These are phyloP conservation scores for Wickerhamiella sergipiensis DNA, from an alignment of 805 yeast species.

Conservation along the genomic window DNA sequence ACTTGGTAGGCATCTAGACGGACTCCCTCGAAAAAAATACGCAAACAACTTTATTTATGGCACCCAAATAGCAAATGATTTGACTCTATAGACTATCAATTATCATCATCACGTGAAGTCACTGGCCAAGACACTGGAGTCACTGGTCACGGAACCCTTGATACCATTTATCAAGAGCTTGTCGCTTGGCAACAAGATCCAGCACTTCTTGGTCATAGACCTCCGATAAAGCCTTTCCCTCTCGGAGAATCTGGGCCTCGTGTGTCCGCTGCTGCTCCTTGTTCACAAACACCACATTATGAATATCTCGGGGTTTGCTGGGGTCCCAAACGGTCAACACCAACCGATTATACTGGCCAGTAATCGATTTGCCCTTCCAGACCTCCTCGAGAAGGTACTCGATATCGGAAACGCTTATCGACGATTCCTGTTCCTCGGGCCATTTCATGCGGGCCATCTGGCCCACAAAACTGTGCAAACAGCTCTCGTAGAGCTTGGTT, in stretches of 20 bases:
- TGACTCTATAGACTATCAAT: conserved; percentile 1
- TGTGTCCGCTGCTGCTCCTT: conserved; percentile 75
- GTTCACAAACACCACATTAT: conserved; percentile 78
- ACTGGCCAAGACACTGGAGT: too few species aligned
- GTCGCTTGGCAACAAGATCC: conserved; percentile 42
- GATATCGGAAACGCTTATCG: conserved; percentile 48
- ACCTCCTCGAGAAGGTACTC: conserved; percentile 82
- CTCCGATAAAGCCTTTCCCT: conserved; percentile 45
- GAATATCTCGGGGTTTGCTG: conserved; percentile 42
- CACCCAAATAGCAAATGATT: neutral
- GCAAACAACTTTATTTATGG: neutral
- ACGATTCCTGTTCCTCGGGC: conserved; percentile 53
- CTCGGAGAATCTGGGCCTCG: conserved; percentile 59
- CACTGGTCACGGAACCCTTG: conserved; percentile 35
- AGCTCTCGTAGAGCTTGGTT: conserved; percentile 69
- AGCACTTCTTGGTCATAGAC: conserved; percentile 53
- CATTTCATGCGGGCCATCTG: conserved; percentile 73
- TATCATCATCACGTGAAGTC: too few species aligned
- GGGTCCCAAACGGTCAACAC: conserved; percentile 82
- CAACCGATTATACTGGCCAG: conserved; percentile 67
- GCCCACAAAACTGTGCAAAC: conserved; percentile 70
- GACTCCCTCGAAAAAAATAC: neutral
- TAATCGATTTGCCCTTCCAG: conserved; percentile 83
- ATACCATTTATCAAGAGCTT: conserved; percentile 64
- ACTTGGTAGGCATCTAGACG: conserved; percentile 43